phyloP scores from a whole-genome alignment of 1,284 basidiomycete species.

The Cryptococcus sp. region DNA sequence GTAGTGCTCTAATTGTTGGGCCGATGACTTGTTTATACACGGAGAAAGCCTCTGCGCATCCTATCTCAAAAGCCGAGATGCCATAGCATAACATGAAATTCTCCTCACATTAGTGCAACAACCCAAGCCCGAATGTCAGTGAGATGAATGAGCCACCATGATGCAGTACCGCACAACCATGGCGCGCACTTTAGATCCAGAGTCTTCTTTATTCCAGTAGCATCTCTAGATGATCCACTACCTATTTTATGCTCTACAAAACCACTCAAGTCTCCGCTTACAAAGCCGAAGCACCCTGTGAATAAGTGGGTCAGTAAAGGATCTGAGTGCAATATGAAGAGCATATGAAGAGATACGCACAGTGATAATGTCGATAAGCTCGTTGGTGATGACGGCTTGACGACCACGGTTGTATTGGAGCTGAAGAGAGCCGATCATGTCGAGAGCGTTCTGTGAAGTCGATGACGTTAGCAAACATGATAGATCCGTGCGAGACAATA shows the following conservation, averaged over 20 bases:
- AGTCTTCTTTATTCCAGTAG: constrained; percentile 17
- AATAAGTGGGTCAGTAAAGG: neutral
- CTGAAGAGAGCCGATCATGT: constrained; percentile 83
- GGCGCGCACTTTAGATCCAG: neutral
- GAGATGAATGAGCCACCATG: neutral
- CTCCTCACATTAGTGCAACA: no score
- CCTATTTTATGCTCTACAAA: neutral
- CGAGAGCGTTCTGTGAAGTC: constrained; percentile 71
- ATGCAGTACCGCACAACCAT: neutral
- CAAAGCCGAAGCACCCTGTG: constrained; percentile 42
- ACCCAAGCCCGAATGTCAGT: no score
- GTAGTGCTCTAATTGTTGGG: no score
- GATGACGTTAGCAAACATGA: neutral
- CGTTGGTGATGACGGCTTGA: constrained; percentile 81
- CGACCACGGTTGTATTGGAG: constrained; percentile 99
- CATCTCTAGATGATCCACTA: constrained; percentile 3
- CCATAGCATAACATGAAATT: no score
- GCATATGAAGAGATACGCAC: constrained; percentile 4
- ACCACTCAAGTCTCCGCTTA: constrained; percentile 18
- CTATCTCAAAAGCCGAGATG: no score
- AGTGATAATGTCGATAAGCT: constrained; percentile 52
- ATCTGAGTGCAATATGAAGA: neutral
- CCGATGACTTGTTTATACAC: no score
- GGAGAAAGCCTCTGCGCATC: no score
- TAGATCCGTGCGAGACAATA: neutral